Evolutionary conservation across 1,284 basidiomycete genomes (phyloP), one percentile per base, ranked within the genome.

Genomic region (Stereum hirsutum): DNA sequence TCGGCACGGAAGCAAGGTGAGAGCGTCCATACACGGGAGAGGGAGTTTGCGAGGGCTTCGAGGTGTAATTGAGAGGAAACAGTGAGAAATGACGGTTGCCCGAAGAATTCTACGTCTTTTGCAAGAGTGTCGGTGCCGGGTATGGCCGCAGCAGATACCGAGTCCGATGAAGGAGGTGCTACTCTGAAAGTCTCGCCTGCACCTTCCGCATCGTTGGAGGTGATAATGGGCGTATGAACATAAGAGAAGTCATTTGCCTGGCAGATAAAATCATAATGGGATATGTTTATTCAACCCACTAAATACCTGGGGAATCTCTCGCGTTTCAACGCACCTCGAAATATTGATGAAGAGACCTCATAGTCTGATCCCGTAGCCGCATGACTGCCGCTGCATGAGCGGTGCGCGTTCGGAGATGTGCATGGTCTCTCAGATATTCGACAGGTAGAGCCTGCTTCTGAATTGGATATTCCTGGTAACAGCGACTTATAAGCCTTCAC

Each of bases 51-150:
- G 39, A 94, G 70, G 2, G 90, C 87, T 61, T 99, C 95, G 25
- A 99, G 80, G 57, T 99, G 94, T 4, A 99, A 75, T 62, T 99
- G 96, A 20, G 91, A 84, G 0, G 91, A 95, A 2, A 98, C 94
- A 1, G 93, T 96, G 25, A 99, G 73, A 59, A 88, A 91, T n/a
- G 90, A 80, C 0, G 85, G 77, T 14, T 68, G 69, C 17, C 69
- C 69, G 61, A 89, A 89, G 61, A 86, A 88, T 51, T 79, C 78
- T 36, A 23, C 23, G 15, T 25, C 35, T 5, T 45, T 52, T 34
- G 25, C 51, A 17, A 32, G 57, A 42, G 15, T 55, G 41, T 33
- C 39, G 19, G 49, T 30, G 28, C 54, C 47, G 32, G 52, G 40
- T n/a, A n/a, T n/a, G n/a, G n/a, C n/a, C 24, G 41, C 17, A 33